Percentiles rank a stretch among this genome's conserved stretches.
phyloP scores from a whole-genome alignment of 768 basidiomycete genomes.

The Agrocybe praecox region DNA sequence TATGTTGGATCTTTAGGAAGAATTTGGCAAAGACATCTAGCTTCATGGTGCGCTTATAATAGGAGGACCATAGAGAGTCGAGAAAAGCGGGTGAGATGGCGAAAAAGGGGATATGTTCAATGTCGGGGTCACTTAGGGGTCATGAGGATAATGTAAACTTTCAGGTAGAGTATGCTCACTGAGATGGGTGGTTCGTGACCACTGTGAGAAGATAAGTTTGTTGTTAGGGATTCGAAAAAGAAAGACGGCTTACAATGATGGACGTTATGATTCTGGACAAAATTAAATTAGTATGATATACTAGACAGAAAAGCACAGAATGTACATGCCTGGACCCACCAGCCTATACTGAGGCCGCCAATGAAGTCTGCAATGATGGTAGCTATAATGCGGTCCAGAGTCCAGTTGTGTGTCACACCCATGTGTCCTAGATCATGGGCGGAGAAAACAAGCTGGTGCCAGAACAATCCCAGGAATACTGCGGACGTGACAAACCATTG shows the following conservation, averaged over 20 bases:
- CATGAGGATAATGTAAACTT: conserved; percentile 11
- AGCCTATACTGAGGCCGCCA: conserved; percentile 93
- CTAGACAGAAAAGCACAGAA: conserved; percentile 1
- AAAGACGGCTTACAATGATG: conserved; percentile 78
- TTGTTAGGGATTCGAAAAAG: not conserved
- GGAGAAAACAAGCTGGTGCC: conserved; percentile 94
- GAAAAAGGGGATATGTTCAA: conserved; percentile 90
- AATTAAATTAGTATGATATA: conserved; percentile 6
- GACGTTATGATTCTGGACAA: conserved; percentile 83
- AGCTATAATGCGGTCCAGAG: conserved; percentile 74
- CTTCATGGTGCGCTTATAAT: conserved; percentile 85
- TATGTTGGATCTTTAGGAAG: conserved; percentile 82
- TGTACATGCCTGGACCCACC: conserved; percentile 95
- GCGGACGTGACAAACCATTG: conserved; percentile 77
- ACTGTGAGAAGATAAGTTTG: conserved; percentile 48
- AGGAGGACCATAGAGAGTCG: conserved; percentile 86
- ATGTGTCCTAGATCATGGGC: conserved; percentile 96
- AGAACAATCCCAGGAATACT: conserved; percentile 81
- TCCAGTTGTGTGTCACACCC: conserved; percentile 90
- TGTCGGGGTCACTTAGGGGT: conserved; percentile 71
- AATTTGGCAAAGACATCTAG: conserved; percentile 71
- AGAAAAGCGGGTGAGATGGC: conserved; percentile 91
- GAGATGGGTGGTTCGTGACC: conserved; percentile 96
- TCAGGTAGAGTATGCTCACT: conserved; percentile 50
- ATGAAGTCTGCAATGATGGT: conserved; percentile 83